phyloP scores from a whole-genome alignment of 352 stramenopile genomes.

The Peronospora farinosa region DNA sequence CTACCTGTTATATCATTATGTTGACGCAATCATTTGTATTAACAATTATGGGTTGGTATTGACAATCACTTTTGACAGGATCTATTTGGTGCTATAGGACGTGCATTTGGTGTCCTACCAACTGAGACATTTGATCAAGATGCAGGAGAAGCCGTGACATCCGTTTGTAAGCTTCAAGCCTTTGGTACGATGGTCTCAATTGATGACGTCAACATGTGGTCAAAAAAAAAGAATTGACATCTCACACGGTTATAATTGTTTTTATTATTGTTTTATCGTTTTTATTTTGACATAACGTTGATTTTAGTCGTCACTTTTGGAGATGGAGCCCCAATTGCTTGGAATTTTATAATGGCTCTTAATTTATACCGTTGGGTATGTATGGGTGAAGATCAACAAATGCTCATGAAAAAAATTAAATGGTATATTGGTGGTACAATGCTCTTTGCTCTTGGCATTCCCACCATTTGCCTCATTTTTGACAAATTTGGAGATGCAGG shows the following conservation, averaged over 20 bases:
- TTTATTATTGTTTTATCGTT: neutral
- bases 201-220: neutral
- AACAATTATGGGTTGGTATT: too few species aligned
- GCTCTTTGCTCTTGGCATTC: constrained; percentile 53
- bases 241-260: neutral
- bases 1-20: too few species aligned
- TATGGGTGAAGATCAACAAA: constrained; percentile 73
- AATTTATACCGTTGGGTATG: constrained; percentile 83
- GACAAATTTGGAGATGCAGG: constrained; percentile 61
- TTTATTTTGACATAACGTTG: too few species aligned
- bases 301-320: constrained; percentile 77
- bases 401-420: constrained; percentile 80
- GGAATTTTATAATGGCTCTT: constrained; percentile 81
- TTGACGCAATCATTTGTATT: too few species aligned
- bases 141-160: constrained; percentile 42
- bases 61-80: constrained; percentile 31
- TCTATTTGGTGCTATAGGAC: constrained; percentile 58
- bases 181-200: constrained; percentile 35
- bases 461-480: constrained; percentile 44
- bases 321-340: constrained; percentile 64
- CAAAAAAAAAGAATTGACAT: neutral
- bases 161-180: constrained; percentile 65
- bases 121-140: constrained; percentile 61
- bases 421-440: constrained; percentile 64
- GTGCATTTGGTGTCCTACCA: constrained; percentile 60